Evolutionary conservation across 176 grass and related monocot species (phyloP).

Genomic region (Puccinellia tenuiflora): DNA sequence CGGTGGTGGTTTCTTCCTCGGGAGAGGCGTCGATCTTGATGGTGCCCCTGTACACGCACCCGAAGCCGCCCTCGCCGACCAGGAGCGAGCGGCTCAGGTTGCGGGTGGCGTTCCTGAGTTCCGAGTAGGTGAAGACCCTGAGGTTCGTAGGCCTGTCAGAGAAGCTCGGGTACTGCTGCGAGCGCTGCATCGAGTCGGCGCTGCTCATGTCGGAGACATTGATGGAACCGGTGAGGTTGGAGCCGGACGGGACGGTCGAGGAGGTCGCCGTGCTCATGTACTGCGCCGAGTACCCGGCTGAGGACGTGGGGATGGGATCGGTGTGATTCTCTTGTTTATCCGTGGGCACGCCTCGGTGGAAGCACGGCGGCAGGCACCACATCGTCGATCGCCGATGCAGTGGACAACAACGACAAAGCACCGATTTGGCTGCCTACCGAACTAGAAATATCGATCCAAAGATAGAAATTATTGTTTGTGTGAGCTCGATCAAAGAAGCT

Average conservation of each 20-base stretch:
- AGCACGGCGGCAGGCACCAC: constrained; percentile 38
- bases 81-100: constrained; percentile 56
- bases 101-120: constrained; percentile 47
- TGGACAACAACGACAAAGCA: neutral
- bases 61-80: constrained; percentile 69
- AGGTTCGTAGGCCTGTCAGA: constrained; percentile 49
- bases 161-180: constrained; percentile 47
- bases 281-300: constrained; percentile 19
- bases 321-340: neutral
- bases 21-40: constrained; percentile 11
- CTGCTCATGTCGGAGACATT: constrained; percentile 36
- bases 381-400: constrained; percentile 13
- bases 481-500: neutral
- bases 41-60: constrained; percentile 53
- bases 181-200: constrained; percentile 31
- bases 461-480: neutral
- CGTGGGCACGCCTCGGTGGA: neutral
- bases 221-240: constrained; percentile 38
- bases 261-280: constrained; percentile 44
- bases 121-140: constrained; percentile 44
- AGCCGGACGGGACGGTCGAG: constrained; percentile 30
- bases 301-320: constrained; percentile 11
- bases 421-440: neutral
- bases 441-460: neutral
- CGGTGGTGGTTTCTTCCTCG: constrained; percentile 15